Evolutionary conservation across 441 rosid genomes (phyloP).

Genomic region (Arabidopsis lyrata): DNA sequence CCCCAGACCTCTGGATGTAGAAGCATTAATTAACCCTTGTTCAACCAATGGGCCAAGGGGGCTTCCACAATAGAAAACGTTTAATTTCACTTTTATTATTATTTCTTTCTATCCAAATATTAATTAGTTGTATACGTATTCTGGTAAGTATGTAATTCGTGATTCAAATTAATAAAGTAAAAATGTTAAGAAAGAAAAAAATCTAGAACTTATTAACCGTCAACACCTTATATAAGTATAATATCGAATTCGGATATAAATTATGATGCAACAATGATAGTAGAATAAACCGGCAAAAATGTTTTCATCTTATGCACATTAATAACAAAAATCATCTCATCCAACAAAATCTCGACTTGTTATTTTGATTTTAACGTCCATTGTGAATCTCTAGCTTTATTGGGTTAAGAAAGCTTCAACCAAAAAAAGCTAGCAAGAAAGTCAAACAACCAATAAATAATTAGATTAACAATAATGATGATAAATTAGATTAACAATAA

Average conservation of each 20-base stretch:
- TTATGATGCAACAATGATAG: background rate
- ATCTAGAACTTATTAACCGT: no score
- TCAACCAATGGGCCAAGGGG: no score
- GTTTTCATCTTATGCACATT: background rate
- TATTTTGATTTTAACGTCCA: conserved; percentile 6
- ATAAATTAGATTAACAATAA: conserved; percentile 31
- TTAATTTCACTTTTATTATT: no score
- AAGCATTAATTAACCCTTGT: no score
- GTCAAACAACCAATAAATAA: conserved; percentile 38
- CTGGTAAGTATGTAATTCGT: no score
- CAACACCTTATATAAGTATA: background rate
- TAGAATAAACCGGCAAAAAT: background rate
- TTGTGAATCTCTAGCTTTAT: conserved; percentile 13
- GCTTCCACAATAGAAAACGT: no score
- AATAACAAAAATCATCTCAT: background rate
- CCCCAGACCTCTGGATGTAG: no score
- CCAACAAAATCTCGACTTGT: conserved; percentile 27
- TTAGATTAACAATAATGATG: conserved; percentile 31
- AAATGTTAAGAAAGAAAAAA: no score
- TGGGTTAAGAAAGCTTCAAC: conserved; percentile 16
- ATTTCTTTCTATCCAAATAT: no score
- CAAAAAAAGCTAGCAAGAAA: background rate
- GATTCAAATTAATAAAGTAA: no score
- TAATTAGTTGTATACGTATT: no score
- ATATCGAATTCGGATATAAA: background rate